Conservation (phyloP, 768 basidiomycete species). For the Russula abietina region DNA sequence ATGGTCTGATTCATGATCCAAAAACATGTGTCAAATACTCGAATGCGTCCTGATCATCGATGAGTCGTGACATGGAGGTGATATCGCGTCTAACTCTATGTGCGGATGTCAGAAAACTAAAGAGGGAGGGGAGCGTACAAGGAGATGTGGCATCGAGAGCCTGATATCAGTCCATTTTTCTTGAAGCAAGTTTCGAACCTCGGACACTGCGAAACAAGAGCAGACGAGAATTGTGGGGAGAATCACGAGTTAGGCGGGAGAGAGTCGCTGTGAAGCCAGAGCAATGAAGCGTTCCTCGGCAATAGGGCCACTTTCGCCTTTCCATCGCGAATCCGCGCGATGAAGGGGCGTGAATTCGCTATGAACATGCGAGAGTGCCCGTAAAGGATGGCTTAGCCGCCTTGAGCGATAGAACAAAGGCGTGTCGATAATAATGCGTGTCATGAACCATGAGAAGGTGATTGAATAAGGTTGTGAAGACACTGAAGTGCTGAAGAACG, state of each 20-base stretch:
- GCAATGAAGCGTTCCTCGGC: not conserved
- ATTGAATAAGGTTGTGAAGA: not conserved
- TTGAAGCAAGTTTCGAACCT: too few relatives aligned
- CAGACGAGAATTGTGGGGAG: not conserved
- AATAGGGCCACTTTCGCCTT: too few relatives aligned
- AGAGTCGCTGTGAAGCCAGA: not conserved
- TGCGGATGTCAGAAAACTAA: not conserved
- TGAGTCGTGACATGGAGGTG: not conserved
- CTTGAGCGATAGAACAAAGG: not conserved
- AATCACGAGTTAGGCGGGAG: not conserved
- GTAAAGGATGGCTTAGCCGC: too few relatives aligned
- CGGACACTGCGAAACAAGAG: not conserved
- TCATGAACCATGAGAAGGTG: not conserved
- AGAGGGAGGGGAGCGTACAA: not conserved
- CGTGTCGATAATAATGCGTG: not conserved
- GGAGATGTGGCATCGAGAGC: not conserved
- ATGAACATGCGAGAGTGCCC: too few relatives aligned
- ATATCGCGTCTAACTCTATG: not conserved
- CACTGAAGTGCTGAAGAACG: too few relatives aligned
- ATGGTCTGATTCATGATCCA: not conserved
- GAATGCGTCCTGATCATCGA: not conserved
- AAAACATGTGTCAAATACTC: not conserved
- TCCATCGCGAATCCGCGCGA: too few relatives aligned
- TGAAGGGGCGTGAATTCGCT: too few relatives aligned
- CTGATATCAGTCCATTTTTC: not conserved